Conservation (phyloP, 805 yeast species). For the Candida oleophila region DNA sequence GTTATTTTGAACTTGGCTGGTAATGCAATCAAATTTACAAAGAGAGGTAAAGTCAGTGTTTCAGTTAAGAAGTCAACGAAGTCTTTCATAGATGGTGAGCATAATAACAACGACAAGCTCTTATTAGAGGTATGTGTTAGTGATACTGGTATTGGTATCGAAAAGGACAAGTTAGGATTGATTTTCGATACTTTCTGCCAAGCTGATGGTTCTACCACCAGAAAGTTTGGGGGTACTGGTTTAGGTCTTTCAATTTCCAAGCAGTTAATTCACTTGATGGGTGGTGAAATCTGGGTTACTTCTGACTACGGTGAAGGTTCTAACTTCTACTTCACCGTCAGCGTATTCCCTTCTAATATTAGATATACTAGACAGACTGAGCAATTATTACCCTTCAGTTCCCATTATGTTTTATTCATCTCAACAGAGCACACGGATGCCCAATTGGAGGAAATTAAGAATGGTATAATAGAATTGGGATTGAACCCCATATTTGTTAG, state of each 20-base stretch:
- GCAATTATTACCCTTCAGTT: conserved; percentile 66
- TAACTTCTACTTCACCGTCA: conserved; percentile 76
- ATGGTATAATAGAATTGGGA: conserved; percentile 52
- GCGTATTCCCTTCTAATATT: conserved; percentile 70
- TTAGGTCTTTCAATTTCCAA: conserved; percentile 85
- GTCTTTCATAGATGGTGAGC: conserved; percentile 21
- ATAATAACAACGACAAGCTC: conserved; percentile 38
- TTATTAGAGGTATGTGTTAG: conserved; percentile 79
- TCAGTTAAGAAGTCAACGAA: conserved; percentile 58
- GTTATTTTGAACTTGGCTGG: conserved; percentile 86
- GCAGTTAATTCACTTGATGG: conserved; percentile 85
- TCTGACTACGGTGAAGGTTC: conserved; percentile 81
- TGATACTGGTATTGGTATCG: conserved; percentile 78
- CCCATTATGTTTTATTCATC: conserved; percentile 69
- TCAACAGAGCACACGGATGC: conserved; percentile 58
- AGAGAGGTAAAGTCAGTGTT: conserved; percentile 75
- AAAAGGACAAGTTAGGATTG: conserved; percentile 77
- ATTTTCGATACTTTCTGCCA: conserved; percentile 90
- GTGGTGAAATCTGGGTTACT: conserved; percentile 91
- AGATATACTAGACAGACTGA: conserved; percentile 65
- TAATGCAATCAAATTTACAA: conserved; percentile 86
- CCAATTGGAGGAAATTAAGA: conserved; percentile 51
- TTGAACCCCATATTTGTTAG: conserved; percentile 61
- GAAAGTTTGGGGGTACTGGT: conserved; percentile 93
- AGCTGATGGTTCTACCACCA: conserved; percentile 90